Evolutionary conservation across 1,284 basidiomycete genomes (phyloP).

Genomic region (Fomitopsis schrenkii): DNA sequence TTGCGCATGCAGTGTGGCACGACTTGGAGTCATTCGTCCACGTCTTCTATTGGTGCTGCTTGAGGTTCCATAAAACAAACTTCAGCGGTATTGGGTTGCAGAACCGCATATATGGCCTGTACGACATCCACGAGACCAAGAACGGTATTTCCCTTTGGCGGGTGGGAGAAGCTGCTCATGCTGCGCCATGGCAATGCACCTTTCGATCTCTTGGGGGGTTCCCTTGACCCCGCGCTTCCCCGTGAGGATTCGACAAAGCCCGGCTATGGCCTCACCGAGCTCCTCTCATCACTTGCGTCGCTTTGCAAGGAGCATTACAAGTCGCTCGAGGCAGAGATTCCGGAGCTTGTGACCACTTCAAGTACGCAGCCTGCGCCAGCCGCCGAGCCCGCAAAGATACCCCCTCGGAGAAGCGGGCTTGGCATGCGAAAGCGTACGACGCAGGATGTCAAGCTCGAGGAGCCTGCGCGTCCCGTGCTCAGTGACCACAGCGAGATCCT

Average conservation of each 20-base stretch:
- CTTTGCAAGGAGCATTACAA: background rate
- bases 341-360: background rate
- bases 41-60: background rate
- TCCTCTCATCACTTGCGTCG: background rate
- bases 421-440: no score
- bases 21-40: background rate
- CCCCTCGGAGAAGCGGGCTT: background rate
- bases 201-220: no score
- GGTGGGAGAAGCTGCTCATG: no score
- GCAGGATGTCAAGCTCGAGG: no score
- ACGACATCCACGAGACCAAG: no score
- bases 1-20: background rate
- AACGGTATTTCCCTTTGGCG: no score
- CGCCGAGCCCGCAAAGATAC: background rate
- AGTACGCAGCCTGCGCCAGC: background rate
- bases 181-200: no score
- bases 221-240: background rate
- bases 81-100: no score
- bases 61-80: background rate
- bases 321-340: background rate
- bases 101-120: no score
- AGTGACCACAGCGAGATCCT: no score
- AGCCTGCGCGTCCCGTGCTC: no score
- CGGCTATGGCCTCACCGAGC: no score
- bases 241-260: background rate